Evolutionary conservation across 2,329 filamentous ascomycete genomes (phyloP), one percentile per base, ranked within the genome.

Genomic region (Sporothrix protearum): DNA sequence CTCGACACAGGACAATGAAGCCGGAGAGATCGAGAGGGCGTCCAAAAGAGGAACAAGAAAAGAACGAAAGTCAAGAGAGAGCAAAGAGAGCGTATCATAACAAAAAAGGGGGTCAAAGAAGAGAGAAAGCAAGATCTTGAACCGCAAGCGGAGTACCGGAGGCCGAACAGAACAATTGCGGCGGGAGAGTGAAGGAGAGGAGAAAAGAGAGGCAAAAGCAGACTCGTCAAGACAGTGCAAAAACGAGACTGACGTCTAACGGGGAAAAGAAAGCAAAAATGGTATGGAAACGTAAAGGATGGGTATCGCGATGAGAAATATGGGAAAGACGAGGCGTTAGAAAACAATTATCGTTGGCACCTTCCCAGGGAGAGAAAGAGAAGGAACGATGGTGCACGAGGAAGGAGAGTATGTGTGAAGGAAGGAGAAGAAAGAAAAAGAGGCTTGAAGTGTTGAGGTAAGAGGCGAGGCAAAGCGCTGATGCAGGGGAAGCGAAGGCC

Each of bases 1-100:
- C 42, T 36, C 64, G 42, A 51, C 28, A 8, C 64, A 53, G 45
- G 30, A 7, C 28, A 30, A 47, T 33, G 45, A 6, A 16, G 49
- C 25, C 53, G 36, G 25, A 22, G 49, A n/a, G 16, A 51, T 19
- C 42, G 45, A 64, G 14, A 49, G 22, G 12, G 57, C 30, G 53
- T 25, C 28, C 28, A 39, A 47, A 49, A 55, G 33, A 70, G 69
- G 68, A 42, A 10, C 57, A 28, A 75, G 76, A 77, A 73, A 74
- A 42, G 66, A 68, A 36, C 2, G 33, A 30, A 55, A 22, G 30
- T 72, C 74, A 75, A 71, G 64, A 74, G 74, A 75, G 72, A 75
- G 73, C 75, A 75, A 42, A 73, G 74, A 67, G 68, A 63, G 28
- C 9, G 68, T 70, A 70, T 51, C 49, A 51, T 61, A 61, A 42